Evolutionary conservation across 1,284 basidiomycete genomes (phyloP).

Genomic region (Polyporus tsugae): DNA sequence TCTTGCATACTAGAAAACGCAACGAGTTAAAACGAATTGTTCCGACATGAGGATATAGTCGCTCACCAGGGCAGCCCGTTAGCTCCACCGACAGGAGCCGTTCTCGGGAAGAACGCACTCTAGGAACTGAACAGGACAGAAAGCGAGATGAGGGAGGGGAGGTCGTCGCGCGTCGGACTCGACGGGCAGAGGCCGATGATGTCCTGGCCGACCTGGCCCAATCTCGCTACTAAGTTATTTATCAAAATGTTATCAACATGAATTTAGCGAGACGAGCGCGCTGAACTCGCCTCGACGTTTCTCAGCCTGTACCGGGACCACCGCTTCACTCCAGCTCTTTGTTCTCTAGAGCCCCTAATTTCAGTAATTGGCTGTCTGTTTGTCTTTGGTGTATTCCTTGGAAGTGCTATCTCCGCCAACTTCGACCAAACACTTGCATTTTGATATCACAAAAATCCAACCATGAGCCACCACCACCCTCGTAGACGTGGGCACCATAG

Average conservation of each 20-base stretch:
- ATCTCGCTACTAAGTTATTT: background rate
- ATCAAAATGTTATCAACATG: background rate
- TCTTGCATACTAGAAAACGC: slow-evolving; percentile 53
- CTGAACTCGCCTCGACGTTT: background rate
- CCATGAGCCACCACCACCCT: slow-evolving; percentile 56
- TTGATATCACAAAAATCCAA: slow-evolving; percentile 2
- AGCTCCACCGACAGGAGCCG: slow-evolving; percentile 26
- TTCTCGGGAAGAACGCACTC: slow-evolving; percentile 20
- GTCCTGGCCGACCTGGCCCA: background rate
- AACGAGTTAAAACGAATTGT: slow-evolving; percentile 1
- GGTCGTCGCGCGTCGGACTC: background rate
- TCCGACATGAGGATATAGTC: background rate
- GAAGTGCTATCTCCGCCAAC: background rate
- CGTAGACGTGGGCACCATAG: slow-evolving; percentile 51
- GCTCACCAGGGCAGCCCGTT: slow-evolving; percentile 35
- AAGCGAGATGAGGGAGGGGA: slow-evolving; percentile 3
- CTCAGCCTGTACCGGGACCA: background rate
- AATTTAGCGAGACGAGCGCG: background rate
- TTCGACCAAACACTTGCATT: background rate
- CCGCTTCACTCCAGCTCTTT: background rate
- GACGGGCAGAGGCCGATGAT: slow-evolving; percentile 12
- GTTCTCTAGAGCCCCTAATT: background rate
- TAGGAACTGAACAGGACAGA: slow-evolving; percentile 10
- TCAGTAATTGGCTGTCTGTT: background rate
- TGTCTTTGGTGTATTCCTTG: background rate